A percentile compares a stretch with the other conserved stretches of the same genome.
Evolutionary conservation across 768 basidiomycete genomes (phyloP).

Genomic region (Omphalotus guepiniiformis): DNA sequence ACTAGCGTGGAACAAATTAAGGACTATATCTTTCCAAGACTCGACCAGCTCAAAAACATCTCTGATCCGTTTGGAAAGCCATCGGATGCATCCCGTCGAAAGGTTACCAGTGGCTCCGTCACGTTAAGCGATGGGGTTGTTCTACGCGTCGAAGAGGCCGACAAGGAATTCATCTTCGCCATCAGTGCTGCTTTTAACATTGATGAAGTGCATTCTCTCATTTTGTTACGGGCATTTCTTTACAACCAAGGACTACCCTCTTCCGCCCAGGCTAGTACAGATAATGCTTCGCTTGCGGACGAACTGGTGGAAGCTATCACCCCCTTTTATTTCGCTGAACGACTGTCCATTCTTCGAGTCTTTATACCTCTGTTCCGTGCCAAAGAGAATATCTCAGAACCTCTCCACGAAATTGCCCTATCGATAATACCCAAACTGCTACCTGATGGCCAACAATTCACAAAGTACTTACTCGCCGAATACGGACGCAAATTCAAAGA

Average conservation of each 20-base stretch:
- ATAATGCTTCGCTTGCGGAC: constrained; percentile 40
- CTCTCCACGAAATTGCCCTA: constrained; percentile 48
- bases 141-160: constrained; percentile 59
- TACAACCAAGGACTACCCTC: constrained; percentile 72
- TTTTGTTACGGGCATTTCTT: constrained; percentile 72
- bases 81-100: constrained; percentile 59
- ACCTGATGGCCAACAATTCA: constrained; percentile 62
- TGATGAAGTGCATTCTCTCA: constrained; percentile 75
- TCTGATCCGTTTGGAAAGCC: constrained; percentile 68
- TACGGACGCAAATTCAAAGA: constrained; percentile 54
- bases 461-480: constrained; percentile 52
- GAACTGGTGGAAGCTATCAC: constrained; percentile 70
- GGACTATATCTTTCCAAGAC: constrained; percentile 55
- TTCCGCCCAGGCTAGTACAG: constrained; percentile 33
- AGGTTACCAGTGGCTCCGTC: constrained; percentile 63
- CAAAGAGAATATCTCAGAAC: constrained; percentile 52
- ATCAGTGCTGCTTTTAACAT: constrained; percentile 72
- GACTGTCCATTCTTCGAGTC: constrained; percentile 62
- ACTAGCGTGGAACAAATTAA: constrained; percentile 53
- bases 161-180: constrained; percentile 66
- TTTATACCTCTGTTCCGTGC: constrained; percentile 76
- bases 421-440: constrained; percentile 57
- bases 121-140: constrained; percentile 62
- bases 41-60: constrained; percentile 51
- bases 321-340: constrained; percentile 79